Conservation (phyloP, 2,329 filamentous ascomycete genomes). For the Neobulgaria alba region DNA sequence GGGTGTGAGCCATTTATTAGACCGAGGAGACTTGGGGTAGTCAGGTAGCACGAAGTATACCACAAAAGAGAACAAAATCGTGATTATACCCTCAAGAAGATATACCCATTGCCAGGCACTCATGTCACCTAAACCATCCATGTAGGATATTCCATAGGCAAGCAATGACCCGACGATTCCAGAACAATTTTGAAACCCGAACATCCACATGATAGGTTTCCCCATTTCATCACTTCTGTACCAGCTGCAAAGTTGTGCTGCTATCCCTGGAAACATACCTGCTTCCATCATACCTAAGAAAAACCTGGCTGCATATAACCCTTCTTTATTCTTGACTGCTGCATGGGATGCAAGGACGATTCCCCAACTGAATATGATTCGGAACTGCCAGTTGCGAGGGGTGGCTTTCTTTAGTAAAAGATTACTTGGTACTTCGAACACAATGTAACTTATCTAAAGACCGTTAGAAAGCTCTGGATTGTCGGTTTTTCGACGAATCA, state of each 20-base stretch:
- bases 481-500: not conserved
- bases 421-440: slow-evolving; percentile 33
- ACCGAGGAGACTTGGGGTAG: slow-evolving; percentile 34
- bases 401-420: slow-evolving; percentile 30
- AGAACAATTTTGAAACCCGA: slow-evolving; percentile 31
- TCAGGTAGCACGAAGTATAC: slow-evolving; percentile 36
- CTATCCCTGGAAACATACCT: slow-evolving; percentile 35
- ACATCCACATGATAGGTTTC: slow-evolving; percentile 36
- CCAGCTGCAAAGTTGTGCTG: slow-evolving; percentile 37
- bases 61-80: slow-evolving; percentile 32
- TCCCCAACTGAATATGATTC: slow-evolving; percentile 31
- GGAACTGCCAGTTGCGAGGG: slow-evolving; percentile 29
- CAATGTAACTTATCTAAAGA: slow-evolving; percentile 31
- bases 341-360: slow-evolving; percentile 32
- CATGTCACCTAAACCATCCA: slow-evolving; percentile 36
- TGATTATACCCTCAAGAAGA: slow-evolving; percentile 35
- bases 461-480: too few relatives aligned
- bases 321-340: slow-evolving; percentile 28
- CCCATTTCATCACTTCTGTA: slow-evolving; percentile 39
- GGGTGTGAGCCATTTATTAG: slow-evolving; percentile 35
- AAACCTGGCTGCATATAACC: slow-evolving; percentile 32
- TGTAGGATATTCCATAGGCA: slow-evolving; percentile 39
- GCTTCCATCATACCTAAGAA: slow-evolving; percentile 36
- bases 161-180: slow-evolving; percentile 36
- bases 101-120: slow-evolving; percentile 51